These are phyloP conservation scores for Parsonsia alboflavescens DNA, from an alignment of 257 asterid species.

Conservation along the genomic window DNA sequence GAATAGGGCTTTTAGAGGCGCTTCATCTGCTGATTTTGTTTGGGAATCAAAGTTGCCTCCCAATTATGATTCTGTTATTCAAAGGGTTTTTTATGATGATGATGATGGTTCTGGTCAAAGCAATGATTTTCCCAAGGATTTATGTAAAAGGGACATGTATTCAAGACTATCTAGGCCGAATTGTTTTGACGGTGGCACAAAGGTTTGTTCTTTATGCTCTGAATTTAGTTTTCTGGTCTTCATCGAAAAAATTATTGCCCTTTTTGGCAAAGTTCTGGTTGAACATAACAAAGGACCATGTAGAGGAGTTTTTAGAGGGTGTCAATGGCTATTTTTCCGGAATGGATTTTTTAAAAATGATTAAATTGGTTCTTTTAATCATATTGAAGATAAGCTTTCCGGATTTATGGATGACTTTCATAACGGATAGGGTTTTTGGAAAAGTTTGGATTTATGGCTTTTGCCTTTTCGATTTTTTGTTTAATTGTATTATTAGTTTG, in stretches of 20 bases:
- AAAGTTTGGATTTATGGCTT: not conserved
- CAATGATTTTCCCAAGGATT: constrained; percentile 17
- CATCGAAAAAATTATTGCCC: not conserved
- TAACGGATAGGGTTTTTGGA: not conserved
- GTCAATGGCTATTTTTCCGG: not conserved
- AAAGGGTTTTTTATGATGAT: constrained; percentile 38
- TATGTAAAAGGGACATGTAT: constrained; percentile 56
- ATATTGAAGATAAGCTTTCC: not conserved
- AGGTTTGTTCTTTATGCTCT: constrained; percentile 39
- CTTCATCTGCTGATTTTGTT: constrained; percentile 77
- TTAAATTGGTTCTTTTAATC: not conserved
- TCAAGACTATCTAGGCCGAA: constrained; percentile 52
- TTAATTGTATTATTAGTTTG: not conserved
- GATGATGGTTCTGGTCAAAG: constrained; percentile 8
- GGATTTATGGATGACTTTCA: not conserved
- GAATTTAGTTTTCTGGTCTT: not conserved
- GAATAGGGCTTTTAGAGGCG: constrained; percentile 71
- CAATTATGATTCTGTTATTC: constrained; percentile 55
- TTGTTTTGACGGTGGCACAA: constrained; percentile 64
- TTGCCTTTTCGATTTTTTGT: not conserved
- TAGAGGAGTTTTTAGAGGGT: not conserved
- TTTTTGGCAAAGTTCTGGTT: not conserved
- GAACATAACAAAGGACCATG: not conserved
- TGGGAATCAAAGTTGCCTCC: constrained; percentile 76
- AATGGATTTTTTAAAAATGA: not conserved